These are phyloP conservation scores for Ceratocystis huliohia DNA, from an alignment of 2,329 filamentous ascomycete genomes.

Conservation along the genomic window DNA sequence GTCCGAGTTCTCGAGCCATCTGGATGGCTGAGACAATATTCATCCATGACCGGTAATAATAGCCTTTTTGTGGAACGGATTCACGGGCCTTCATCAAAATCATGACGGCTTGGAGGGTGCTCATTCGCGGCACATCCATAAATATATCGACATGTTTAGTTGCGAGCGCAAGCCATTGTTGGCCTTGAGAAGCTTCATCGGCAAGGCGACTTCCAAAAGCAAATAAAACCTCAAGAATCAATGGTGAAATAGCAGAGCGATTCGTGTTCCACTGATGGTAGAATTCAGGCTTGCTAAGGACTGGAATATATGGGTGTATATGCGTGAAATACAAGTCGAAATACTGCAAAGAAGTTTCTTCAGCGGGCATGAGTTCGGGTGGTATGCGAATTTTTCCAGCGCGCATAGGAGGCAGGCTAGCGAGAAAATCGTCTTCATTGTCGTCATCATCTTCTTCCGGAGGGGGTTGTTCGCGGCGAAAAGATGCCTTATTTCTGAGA, in stretches of 20 bases:
- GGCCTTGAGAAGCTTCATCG: constrained; percentile 70
- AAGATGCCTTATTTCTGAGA: constrained; percentile 51
- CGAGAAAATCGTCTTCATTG: constrained; percentile 60
- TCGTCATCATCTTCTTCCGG: constrained; percentile 60
- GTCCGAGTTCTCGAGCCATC: constrained; percentile 82
- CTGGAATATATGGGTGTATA: constrained; percentile 84
- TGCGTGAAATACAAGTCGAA: constrained; percentile 85
- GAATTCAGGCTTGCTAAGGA: constrained; percentile 68
- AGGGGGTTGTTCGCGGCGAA: constrained; percentile 44
- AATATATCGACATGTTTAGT: constrained; percentile 90
- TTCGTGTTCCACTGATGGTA: constrained; percentile 84
- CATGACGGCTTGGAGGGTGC: constrained; percentile 79
- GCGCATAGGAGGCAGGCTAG: constrained; percentile 53
- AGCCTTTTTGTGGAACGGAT: constrained; percentile 81
- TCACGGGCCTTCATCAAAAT: constrained; percentile 85
- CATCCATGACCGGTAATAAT: constrained; percentile 97
- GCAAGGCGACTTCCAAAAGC: constrained; percentile 75
- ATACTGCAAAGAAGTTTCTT: constrained; percentile 68
- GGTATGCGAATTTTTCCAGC: constrained; percentile 73
- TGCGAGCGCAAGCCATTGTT: constrained; percentile 85
- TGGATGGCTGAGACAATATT: constrained; percentile 80
- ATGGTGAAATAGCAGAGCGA: constrained; percentile 70
- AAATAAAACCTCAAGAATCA: constrained; percentile 82
- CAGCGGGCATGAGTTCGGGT: constrained; percentile 81
- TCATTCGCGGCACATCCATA: constrained; percentile 79